Evolutionary conservation across 768 basidiomycete species (phyloP).

Genomic region (Paxillus involutus): DNA sequence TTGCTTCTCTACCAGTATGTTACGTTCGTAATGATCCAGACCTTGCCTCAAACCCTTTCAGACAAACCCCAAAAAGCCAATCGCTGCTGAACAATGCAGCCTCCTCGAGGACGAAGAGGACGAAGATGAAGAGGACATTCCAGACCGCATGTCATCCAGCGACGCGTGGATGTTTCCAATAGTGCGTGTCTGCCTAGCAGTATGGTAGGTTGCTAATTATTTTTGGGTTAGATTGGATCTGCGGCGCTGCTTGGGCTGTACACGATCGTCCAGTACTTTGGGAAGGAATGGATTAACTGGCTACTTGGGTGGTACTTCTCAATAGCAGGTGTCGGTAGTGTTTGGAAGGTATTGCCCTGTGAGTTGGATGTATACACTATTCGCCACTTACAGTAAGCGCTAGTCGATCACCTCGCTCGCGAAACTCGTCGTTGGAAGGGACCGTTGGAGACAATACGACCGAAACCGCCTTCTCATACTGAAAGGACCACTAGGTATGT

Average conservation of each 20-base stretch:
- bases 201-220: neutral
- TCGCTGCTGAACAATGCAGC: neutral
- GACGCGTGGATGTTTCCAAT: constrained; percentile 80
- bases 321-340: constrained; percentile 59
- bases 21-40: neutral
- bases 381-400: neutral
- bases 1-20: constrained; percentile 66
- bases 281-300: constrained; percentile 82
- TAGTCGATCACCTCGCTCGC: constrained; percentile 55
- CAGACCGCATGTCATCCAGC: constrained; percentile 58
- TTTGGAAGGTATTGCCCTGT: constrained; percentile 52
- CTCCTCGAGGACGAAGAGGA: constrained; percentile 46
- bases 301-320: constrained; percentile 77
- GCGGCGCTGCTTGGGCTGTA: constrained; percentile 68
- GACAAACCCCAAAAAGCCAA: constrained; percentile 3
- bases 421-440: constrained; percentile 47
- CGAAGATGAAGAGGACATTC: constrained; percentile 60
- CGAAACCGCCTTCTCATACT: constrained; percentile 42
- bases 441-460: constrained; percentile 60
- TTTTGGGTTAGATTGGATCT: constrained; percentile 60
- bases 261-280: constrained; percentile 68
- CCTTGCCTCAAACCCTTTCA: neutral
- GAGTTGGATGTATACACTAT: neutral
- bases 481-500: constrained; percentile 46
- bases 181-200: constrained; percentile 40